These are phyloP conservation scores for Mucor ambiguus DNA, from an alignment of 371 early-diverging fungal genomes.

Conservation along the genomic window DNA sequence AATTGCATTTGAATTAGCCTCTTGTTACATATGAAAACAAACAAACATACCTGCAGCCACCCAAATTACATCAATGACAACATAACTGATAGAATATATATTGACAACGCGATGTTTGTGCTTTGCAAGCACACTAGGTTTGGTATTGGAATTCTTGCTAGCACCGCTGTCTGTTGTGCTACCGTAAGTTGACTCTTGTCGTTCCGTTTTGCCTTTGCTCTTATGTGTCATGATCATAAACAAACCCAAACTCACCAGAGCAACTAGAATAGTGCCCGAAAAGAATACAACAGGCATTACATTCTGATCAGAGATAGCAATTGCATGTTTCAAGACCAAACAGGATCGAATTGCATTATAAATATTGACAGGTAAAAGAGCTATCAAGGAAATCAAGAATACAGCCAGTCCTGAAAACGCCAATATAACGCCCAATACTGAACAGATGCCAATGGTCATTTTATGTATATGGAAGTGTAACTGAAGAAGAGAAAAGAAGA, in stretches of 20 bases:
- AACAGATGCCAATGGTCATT: conserved; percentile 9
- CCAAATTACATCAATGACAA: conserved; percentile 4
- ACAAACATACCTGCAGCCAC: conserved; percentile 3
- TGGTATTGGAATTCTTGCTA: not conserved
- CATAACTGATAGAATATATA: conserved; percentile 1
- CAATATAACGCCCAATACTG: conserved; percentile 7
- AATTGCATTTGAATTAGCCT: not conserved
- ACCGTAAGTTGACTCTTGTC: not conserved
- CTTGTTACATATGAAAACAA: too few relatives aligned
- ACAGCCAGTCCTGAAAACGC: conserved; percentile 10
- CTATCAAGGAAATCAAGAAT: conserved; percentile 8
- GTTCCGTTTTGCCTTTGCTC: conserved; percentile 6
- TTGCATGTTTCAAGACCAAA: conserved; percentile 1
- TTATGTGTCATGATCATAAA: conserved; percentile 4
- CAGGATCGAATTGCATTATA: conserved; percentile 11
- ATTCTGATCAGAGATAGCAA: not conserved
- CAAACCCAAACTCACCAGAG: not conserved
- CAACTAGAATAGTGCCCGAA: not conserved
- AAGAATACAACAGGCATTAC: conserved; percentile 6
- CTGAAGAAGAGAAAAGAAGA: not conserved
- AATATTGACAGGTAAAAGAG: conserved; percentile 9
- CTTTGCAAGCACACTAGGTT: not conserved
- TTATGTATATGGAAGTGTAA: not conserved
- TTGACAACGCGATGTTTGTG: conserved; percentile 12
- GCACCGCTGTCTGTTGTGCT: conserved; percentile 1